Evolutionary conservation across 805 yeast genomes (phyloP), one percentile per base, ranked within the genome.

Genomic region (Pichia occidentalis): DNA sequence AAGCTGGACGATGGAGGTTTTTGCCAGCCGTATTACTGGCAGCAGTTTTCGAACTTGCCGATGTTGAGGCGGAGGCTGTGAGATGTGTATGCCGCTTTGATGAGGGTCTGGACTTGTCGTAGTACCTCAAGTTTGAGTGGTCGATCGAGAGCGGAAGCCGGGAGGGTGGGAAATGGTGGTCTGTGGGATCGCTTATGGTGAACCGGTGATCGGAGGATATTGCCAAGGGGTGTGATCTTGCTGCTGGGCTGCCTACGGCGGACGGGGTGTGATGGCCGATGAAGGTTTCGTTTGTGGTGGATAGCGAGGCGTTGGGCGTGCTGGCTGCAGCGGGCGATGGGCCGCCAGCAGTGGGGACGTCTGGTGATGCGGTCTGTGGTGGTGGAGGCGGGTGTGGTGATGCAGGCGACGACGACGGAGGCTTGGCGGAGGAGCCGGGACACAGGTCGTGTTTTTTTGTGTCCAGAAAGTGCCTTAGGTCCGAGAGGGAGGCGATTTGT

Each of bases 391-490:
- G 31, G 7, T 10, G 32, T 13, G 5, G 35, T 14, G 7, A n/a
- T n/a, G n/a, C n/a, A n/a, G n/a, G n/a, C n/a, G n/a, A n/a, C n/a
- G n/a, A n/a, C n/a, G n/a, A n/a, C n/a, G n/a, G n/a, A n/a, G n/a
- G n/a, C n/a, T 20, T 26, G n/a, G 14, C 13, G 12, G 25, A 6
- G 3, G 35, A n/a, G 12, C 8, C 19, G 12, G 29, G 37, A 6
- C 44, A 47, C 8, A 57, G 36, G 12, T 54, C 61, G 8, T 39
- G 14, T 22, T 48, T 49, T 32, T 63, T 66, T 9, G 47, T 48
- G 1, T 58, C 60, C 18, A 64, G 61, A 7, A 62, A 63, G 3
- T 53, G 56, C 22, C 57, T 64, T 11, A 67, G 61, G 23, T 65
- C 69, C 10, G 61, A 60, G 44, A 61, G 48, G 36, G 60, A 63